These are phyloP conservation scores for Verticillium zaregamsianum DNA, from an alignment of 2,329 filamentous ascomycete genomes.

Conservation along the genomic window DNA sequence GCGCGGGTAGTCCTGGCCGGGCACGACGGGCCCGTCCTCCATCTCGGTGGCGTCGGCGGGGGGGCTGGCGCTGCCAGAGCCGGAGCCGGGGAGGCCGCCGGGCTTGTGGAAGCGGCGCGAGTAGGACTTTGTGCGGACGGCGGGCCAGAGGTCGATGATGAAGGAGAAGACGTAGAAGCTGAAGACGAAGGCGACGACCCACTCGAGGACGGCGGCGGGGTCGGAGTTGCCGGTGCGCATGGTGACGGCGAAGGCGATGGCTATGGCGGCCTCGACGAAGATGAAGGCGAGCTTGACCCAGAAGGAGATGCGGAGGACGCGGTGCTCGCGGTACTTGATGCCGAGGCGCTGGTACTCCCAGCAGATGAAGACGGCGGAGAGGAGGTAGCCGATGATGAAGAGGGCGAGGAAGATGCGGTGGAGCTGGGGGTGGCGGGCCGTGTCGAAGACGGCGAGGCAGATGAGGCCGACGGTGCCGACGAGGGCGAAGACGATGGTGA, in stretches of 20 bases:
- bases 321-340: slow-evolving; percentile 64
- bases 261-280: slow-evolving; percentile 70
- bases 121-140: slow-evolving; percentile 54
- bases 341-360: slow-evolving; percentile 85
- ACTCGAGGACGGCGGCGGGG: slow-evolving; percentile 73
- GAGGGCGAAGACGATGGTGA: slow-evolving; percentile 65
- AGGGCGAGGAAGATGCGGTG: slow-evolving; percentile 76
- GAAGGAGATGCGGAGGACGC: slow-evolving; percentile 73
- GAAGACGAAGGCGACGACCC: slow-evolving; percentile 76
- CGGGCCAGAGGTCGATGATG: slow-evolving; percentile 80
- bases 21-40: not conserved
- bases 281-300: slow-evolving; percentile 86
- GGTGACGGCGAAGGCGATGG: slow-evolving; percentile 65
- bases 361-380: slow-evolving; percentile 85
- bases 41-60: not conserved
- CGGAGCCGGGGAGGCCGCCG: not conserved
- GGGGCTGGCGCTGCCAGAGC: not conserved
- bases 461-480: slow-evolving; percentile 78
- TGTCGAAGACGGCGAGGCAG: slow-evolving; percentile 82
- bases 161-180: slow-evolving; percentile 86
- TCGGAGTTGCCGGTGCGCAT: slow-evolving; percentile 48
- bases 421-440: slow-evolving; percentile 56
- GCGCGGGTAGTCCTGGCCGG: not conserved
- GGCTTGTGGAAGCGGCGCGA: slow-evolving; percentile 9
- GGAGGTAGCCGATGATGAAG: slow-evolving; percentile 82